A percentile compares a stretch with the other conserved stretches of the same genome.
phyloP scores from a whole-genome alignment of 805 yeast species.

The Lipomyces orientalis region DNA sequence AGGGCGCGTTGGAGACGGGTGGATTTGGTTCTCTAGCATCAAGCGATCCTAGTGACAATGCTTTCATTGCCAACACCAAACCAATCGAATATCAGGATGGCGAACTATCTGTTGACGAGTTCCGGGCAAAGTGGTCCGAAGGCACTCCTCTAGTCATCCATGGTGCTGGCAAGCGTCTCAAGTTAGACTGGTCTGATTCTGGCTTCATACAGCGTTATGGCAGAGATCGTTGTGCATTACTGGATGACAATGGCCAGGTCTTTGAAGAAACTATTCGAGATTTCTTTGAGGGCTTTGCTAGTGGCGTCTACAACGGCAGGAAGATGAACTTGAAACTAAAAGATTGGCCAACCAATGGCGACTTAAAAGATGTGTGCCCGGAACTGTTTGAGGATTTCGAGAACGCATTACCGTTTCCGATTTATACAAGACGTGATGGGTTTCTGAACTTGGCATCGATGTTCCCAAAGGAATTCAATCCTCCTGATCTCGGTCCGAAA shows the following conservation, averaged over 20 bases:
- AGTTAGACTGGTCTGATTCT: constrained; percentile 22
- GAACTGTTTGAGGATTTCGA: constrained; percentile 34
- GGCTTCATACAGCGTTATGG: constrained; percentile 19
- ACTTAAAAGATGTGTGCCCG: constrained; percentile 29
- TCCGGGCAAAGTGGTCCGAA: constrained; percentile 22
- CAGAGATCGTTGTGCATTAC: constrained; percentile 19
- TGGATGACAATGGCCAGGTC: constrained; percentile 11
- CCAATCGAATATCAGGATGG: constrained; percentile 15
- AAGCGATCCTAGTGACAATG: background rate
- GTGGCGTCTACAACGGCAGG: constrained; percentile 11
- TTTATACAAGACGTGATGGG: constrained; percentile 31
- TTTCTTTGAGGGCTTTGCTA: constrained; percentile 25
- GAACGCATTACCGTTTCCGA: constrained; percentile 28
- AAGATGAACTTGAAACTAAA: constrained; percentile 23
- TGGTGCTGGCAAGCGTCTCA: constrained; percentile 15
- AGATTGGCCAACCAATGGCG: constrained; percentile 32
- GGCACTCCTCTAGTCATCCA: constrained; percentile 30
- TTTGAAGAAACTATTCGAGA: constrained; percentile 16
- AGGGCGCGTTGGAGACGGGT: background rate
- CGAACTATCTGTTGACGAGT: constrained; percentile 19
- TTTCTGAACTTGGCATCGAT: constrained; percentile 30
- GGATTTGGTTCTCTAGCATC: background rate
- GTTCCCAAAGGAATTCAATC: constrained; percentile 31
- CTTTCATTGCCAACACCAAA: constrained; percentile 9
- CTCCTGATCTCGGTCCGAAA: constrained; percentile 36